A percentile compares a stretch with the other conserved stretches of the same genome.
phyloP scores from a whole-genome alignment of 2,329 filamentous ascomycete species.

The Neobulgaria alba region DNA sequence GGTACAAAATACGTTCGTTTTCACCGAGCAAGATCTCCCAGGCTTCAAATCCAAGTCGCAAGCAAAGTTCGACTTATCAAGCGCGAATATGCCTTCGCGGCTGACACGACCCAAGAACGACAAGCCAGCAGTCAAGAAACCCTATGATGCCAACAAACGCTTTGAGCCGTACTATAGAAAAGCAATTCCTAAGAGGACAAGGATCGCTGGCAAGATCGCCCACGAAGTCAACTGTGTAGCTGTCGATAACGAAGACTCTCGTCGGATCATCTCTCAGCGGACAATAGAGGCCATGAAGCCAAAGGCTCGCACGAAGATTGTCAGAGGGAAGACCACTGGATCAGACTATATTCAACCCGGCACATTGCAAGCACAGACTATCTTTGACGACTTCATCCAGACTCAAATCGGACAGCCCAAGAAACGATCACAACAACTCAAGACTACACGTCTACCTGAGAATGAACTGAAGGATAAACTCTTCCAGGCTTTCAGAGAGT shows the following conservation, averaged over 20 bases:
- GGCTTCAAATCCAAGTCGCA: slow-evolving; percentile 58
- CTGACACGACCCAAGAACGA: slow-evolving; percentile 37
- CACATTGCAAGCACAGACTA: slow-evolving; percentile 34
- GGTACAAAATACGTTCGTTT: slow-evolving; percentile 83
- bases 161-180: slow-evolving; percentile 58
- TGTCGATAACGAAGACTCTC: slow-evolving; percentile 62
- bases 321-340: slow-evolving; percentile 17
- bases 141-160: slow-evolving; percentile 39
- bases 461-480: slow-evolving; percentile 82
- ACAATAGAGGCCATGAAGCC: slow-evolving; percentile 52
- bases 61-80: slow-evolving; percentile 45
- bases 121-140: slow-evolving; percentile 35
- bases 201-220: slow-evolving; percentile 60
- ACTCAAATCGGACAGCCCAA: slow-evolving; percentile 39
- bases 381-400: slow-evolving; percentile 49
- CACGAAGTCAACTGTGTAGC: slow-evolving; percentile 72
- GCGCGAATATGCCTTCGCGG: slow-evolving; percentile 50
- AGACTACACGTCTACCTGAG: slow-evolving; percentile 82
- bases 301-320: slow-evolving; percentile 43
- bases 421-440: slow-evolving; percentile 63
- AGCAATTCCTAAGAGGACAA: slow-evolving; percentile 75
- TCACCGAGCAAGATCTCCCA: slow-evolving; percentile 86
- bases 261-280: slow-evolving; percentile 49
- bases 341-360: slow-evolving; percentile 49
- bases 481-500: slow-evolving; percentile 74